Evolutionary conservation across 2,329 filamentous ascomycete species (phyloP), one percentile per base, ranked within the genome.

Genomic region (Fusarium drepaniforme): DNA sequence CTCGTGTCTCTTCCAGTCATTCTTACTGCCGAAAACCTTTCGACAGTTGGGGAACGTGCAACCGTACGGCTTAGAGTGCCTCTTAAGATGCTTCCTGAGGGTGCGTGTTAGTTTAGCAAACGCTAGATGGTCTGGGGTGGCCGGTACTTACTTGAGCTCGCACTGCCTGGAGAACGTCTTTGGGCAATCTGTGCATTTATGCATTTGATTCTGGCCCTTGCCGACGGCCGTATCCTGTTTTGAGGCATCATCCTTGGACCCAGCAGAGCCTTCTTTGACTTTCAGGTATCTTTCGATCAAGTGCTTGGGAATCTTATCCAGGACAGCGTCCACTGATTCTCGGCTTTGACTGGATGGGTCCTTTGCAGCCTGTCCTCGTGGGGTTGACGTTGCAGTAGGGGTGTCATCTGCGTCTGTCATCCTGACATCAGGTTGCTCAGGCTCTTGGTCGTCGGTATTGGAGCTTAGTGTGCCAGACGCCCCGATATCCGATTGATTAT

Each of bases 1-100:
- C 79, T 98, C 96, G 79, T 98, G 96, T 2, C 96, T 91, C 81
- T 97, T 97, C 96, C 91, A 98, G 82, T 98, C 96, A 69, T 95
- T 96, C 80, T 98, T 97, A 82, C 93, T 96, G n/a, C 96, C 96
- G 76, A 98, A 98, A 0, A 81, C 86, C 79, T 94, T 95, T 59
- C 84, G 82, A 79, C 96, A 98, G 35, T 85, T 83, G 11, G 86
- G 83, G 73, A 92, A 93, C 0, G 95, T 97, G 82, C 96, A 98
- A 15, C 91, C 92, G 73, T 96, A 98, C 0, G 95, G 96, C 74
- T 91, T 92, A 9, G 90, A 88, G 81, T 98, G 96, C 2, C 95
- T 91, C 80, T 95, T 96, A 81, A 90, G 86, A 81, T 98, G 96
- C 82, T 98, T 98, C 74, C 94, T 96, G 68, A 21, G 11, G 18